Evolutionary conservation across 129 eudicot species (phyloP), one percentile per base, ranked within the genome.

Genomic region (Chrysanthemum lavandulifolium): DNA sequence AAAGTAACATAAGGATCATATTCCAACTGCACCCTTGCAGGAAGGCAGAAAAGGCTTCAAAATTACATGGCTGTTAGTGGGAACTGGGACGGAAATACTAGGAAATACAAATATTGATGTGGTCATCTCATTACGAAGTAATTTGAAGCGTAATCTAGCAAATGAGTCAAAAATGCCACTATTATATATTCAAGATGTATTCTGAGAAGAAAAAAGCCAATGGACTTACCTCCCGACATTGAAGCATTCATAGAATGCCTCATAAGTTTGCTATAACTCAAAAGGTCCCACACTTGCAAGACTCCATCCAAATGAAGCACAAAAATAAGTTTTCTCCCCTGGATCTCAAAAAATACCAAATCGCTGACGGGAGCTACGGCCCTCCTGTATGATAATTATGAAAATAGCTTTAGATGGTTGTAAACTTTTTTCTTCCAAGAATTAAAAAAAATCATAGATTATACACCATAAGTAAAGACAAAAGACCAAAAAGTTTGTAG

Each of bases 301-400:
- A 63, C 74, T 67, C 99, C 97, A 90, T 94, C 97, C 74, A 85
- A 82, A 81, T 94, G 97, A 68, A 94, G 90, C 78, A 90, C 93
- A 83, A 86, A 58, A 47, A 90, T 84, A 79, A 86, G 80, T 72
- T 82, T 84, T 78, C 78, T 84, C 71, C 84, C 86, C 61, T 84
- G 78, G 65, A 88, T 71, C 81, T 82, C 87, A 50, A 83, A 80
- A 18, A 88, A 64, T 68, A 68, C 81, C 68, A 90, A 53, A 81
- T 81, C 91, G 85, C 66, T 84, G 74, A 94, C 97, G 33, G 89
- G 70, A 61, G 97, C 93, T 52, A 82, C 74, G 6, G 64, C 62
- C 72, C 85, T 87, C 86, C 99, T 90, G 81, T 18, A 72, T 48
- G 47, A 78, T 62, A 56, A 40, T 63, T 73, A 60, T 65, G 51